A percentile compares a stretch with the other conserved stretches of the same genome.
These are phyloP conservation scores for Fusarium sp. DNA, from an alignment of 2,329 filamentous ascomycete species.

Conservation along the genomic window DNA sequence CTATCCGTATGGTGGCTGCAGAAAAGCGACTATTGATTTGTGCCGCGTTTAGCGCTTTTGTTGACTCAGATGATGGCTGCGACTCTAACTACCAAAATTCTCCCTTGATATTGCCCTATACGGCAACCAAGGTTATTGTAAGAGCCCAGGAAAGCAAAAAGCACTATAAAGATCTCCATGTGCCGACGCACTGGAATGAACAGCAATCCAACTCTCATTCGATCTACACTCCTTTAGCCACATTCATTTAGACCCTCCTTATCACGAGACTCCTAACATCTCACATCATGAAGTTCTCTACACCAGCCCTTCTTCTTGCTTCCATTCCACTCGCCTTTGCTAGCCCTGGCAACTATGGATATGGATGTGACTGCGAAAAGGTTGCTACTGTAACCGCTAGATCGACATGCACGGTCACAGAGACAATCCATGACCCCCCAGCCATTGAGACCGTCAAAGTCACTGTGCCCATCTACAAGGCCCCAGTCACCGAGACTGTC, in stretches of 20 bases:
- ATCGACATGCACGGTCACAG: neutral
- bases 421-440: neutral
- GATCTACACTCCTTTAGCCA: neutral
- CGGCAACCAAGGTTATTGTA: neutral
- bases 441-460: neutral
- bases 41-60: neutral
- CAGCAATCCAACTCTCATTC: neutral
- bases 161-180: neutral
- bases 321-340: neutral
- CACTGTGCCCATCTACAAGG: neutral
- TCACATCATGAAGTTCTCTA: neutral
- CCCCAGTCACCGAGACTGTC: neutral
- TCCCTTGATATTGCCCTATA: neutral
- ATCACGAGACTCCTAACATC: neutral
- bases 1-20: neutral
- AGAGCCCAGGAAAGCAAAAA: neutral
- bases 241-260: neutral
- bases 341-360: neutral
- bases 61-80: neutral
- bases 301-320: neutral
- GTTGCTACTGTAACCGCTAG: neutral
- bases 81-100: neutral
- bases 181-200: neutral
- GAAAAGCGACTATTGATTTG: neutral
- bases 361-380: neutral